phyloP scores from a whole-genome alignment of 352 stramenopile species.

The Pythium aphanidermatum region DNA sequence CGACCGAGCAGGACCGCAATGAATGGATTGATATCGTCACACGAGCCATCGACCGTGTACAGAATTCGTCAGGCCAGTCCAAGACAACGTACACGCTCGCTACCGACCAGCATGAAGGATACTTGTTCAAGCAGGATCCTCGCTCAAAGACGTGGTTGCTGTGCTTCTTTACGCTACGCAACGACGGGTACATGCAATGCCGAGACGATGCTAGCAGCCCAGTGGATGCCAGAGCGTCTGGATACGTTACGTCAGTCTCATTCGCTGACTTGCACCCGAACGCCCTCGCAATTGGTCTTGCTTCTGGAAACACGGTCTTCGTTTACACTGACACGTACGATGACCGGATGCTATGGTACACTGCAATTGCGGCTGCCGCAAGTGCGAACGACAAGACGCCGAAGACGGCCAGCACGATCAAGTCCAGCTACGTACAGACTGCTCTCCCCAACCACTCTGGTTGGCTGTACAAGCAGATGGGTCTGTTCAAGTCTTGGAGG shows the following conservation, averaged over 20 bases:
- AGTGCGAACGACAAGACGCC: slow-evolving; percentile 40
- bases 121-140: slow-evolving; percentile 53
- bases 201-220: slow-evolving; percentile 35
- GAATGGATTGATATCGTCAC: slow-evolving; percentile 44
- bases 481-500: slow-evolving; percentile 80
- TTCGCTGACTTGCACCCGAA: slow-evolving; percentile 69
- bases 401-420: slow-evolving; percentile 38
- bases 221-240: slow-evolving; percentile 43
- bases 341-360: slow-evolving; percentile 81
- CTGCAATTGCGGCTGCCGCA: slow-evolving; percentile 53
- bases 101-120: slow-evolving; percentile 60
- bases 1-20: slow-evolving; percentile 34
- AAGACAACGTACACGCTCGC: slow-evolving; percentile 70
- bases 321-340: slow-evolving; percentile 79
- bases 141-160: slow-evolving; percentile 47
- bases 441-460: slow-evolving; percentile 67
- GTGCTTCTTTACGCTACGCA: slow-evolving; percentile 55
- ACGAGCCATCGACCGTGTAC: slow-evolving; percentile 48
- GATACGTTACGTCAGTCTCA: slow-evolving; percentile 60
- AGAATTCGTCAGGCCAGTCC: slow-evolving; percentile 41
- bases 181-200: slow-evolving; percentile 71
- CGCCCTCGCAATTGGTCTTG: slow-evolving; percentile 64
- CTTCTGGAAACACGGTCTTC: slow-evolving; percentile 50
- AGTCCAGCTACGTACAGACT: slow-evolving; percentile 72
- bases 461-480: slow-evolving; percentile 72